Base-by-base conservation (phyloP, 805 yeast genomes). In the Ogataea naganishii region DNA sequence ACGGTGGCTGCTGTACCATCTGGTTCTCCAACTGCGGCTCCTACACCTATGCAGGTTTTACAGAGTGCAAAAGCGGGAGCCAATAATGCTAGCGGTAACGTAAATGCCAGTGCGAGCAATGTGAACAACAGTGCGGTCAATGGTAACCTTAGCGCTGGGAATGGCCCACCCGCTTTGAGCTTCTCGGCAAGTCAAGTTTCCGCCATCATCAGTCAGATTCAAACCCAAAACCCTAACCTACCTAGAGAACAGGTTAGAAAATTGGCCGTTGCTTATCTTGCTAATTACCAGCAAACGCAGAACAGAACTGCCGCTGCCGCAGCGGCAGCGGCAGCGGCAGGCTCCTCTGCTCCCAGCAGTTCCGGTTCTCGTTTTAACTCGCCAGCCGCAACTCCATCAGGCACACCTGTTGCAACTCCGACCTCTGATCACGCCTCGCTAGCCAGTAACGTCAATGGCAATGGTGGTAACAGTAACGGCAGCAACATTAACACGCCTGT, bases 111-210 rank as follows among this genome's bases (percentile, higher is more conserved):
- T 22, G 24, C 24, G 12, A 6, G 6, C 14, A 10, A 6, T 22
- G 17, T 12, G 17, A 24, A 24, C n/a, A 12, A n/a, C 18, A 18
- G 12, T 18, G 9, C 13, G 19, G 13, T 17, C n/a, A 7, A 5
- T 7, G 13, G 18, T 8, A 8, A 12, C n/a, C 25, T 12, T 12
- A 23, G 25, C 12, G n/a, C 14, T 23, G n/a, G n/a, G n/a, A n/a
- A n/a, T n/a, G n/a, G n/a, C n/a, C n/a, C n/a, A n/a, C n/a, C n/a
- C n/a, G n/a, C n/a, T n/a, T 42, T 55, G 22, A 42, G 39, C 19
- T 69, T 74, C 49, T 68, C 75, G 0, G 72, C 76, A 10, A 70
- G 75, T 1, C 83, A 77, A 41, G 80, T 77, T 4, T 66, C 80
- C 7, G 77, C 80, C 1, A 66, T 77, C 24, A 70, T 77, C 34